A percentile compares a stretch with the other conserved stretches of the same genome.
These are phyloP conservation scores for Escovopsis sp. DNA, from an alignment of 2,329 filamentous ascomycete genomes.

Conservation along the genomic window DNA sequence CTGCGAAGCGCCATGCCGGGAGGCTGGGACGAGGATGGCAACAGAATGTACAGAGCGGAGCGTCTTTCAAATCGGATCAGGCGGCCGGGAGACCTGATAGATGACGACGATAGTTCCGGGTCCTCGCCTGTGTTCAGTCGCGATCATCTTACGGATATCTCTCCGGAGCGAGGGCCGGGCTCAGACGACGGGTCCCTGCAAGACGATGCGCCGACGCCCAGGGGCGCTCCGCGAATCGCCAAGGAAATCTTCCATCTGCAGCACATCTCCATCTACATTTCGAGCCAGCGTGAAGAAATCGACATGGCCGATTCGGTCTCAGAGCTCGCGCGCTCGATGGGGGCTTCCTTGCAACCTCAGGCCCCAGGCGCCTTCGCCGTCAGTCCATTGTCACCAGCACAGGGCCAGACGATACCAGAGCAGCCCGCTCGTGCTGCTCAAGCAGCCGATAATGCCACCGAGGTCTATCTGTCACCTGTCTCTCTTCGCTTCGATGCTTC, in stretches of 20 bases:
- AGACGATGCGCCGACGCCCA: slow-evolving; percentile 33
- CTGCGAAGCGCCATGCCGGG: slow-evolving; percentile 29
- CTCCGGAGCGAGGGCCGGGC: background rate
- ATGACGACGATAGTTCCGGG: slow-evolving; percentile 10
- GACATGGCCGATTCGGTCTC: slow-evolving; percentile 13
- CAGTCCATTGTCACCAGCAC: slow-evolving; percentile 11
- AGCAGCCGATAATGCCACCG: slow-evolving; percentile 19
- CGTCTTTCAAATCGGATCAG: background rate
- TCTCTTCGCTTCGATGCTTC: slow-evolving; percentile 40
- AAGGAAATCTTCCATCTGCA: slow-evolving; percentile 38
- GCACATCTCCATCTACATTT: slow-evolving; percentile 38
- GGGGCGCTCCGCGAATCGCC: slow-evolving; percentile 36
- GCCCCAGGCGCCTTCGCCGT: slow-evolving; percentile 48
- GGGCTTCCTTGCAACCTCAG: slow-evolving; percentile 30
- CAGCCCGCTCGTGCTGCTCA: slow-evolving; percentile 1
- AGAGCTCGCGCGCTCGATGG: slow-evolving; percentile 17
- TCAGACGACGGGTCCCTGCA: slow-evolving; percentile 7
- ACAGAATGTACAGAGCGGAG: background rate
- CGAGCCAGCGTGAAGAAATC: slow-evolving; percentile 28
- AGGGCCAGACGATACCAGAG: background rate
- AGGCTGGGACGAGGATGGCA: slow-evolving; percentile 26
- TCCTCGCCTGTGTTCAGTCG: slow-evolving; percentile 16
- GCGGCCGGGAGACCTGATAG: slow-evolving; percentile 1
- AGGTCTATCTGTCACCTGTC: slow-evolving; percentile 36
- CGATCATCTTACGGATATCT: slow-evolving; percentile 6